phyloP scores from a whole-genome alignment of 2,329 filamentous ascomycete genomes.

The Capronia coronata region DNA sequence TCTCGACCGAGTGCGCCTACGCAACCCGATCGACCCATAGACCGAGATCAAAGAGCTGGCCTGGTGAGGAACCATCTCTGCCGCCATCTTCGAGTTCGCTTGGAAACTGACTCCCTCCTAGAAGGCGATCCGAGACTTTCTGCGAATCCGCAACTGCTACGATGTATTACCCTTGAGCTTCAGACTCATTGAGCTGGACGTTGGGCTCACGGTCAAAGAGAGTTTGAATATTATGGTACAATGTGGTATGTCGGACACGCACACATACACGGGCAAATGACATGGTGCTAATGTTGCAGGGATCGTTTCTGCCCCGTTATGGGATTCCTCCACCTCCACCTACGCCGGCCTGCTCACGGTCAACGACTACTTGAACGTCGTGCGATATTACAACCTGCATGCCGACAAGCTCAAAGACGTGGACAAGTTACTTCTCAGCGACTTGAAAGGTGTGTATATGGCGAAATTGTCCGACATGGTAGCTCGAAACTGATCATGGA shows the following conservation, averaged over 20 bases:
- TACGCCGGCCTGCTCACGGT: conserved; percentile 93
- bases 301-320: conserved; percentile 93
- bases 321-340: conserved; percentile 87
- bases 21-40: conserved; percentile 41
- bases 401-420: conserved; percentile 83
- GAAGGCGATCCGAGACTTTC: conserved; percentile 89
- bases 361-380: conserved; percentile 96
- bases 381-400: conserved; percentile 98
- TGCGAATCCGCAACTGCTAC: conserved; percentile 93
- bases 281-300: conserved; percentile 48
- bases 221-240: conserved; percentile 91
- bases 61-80: conserved; percentile 36
- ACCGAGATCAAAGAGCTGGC: conserved; percentile 45
- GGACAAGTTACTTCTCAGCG: conserved; percentile 88
- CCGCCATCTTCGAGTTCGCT: not conserved
- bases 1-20: conserved; percentile 39
- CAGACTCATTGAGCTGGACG: conserved; percentile 92
- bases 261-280: conserved; percentile 7
- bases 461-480: not conserved
- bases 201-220: conserved; percentile 90
- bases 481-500: not conserved
- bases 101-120: conserved; percentile 36
- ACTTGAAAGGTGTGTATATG: conserved; percentile 64
- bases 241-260: conserved; percentile 59
- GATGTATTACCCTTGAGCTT: conserved; percentile 95